These are phyloP conservation scores for Beauveria varroae DNA, from an alignment of 2,329 filamentous ascomycete species.

Conservation along the genomic window DNA sequence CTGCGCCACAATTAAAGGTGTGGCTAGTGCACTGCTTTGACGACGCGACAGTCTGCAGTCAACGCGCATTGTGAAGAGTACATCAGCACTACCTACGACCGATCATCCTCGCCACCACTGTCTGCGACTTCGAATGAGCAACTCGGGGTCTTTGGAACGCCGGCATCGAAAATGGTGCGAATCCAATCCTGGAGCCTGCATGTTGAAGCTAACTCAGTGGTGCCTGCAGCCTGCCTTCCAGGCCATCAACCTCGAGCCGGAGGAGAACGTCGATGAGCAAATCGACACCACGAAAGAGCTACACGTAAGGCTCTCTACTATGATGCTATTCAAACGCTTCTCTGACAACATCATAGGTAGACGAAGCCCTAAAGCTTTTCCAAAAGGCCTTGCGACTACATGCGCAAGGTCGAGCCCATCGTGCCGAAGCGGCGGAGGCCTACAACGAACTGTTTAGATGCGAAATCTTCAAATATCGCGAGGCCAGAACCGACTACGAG, in stretches of 20 bases:
- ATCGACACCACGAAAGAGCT: conserved; percentile 93
- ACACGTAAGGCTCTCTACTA: conserved; percentile 43
- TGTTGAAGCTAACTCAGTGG: conserved; percentile 9
- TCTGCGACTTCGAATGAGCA: conserved; percentile 3
- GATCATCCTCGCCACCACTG: not conserved
- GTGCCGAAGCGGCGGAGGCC: conserved; percentile 67
- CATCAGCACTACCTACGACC: not conserved
- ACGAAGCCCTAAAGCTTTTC: conserved; percentile 92
- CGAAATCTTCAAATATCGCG: conserved; percentile 88
- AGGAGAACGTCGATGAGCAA: conserved; percentile 84
- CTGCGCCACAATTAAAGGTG: conserved; percentile 10
- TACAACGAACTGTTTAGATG: conserved; percentile 82
- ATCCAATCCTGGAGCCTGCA: not conserved
- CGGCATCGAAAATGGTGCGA: conserved; percentile 12
- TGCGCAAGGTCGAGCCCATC: conserved; percentile 72
- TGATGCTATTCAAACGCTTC: not conserved
- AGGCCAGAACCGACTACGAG: conserved; percentile 78
- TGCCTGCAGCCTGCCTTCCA: conserved; percentile 57
- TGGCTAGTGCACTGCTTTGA: not conserved
- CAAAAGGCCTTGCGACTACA: conserved; percentile 87
- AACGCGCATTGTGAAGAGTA: not conserved
- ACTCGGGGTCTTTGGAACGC: not conserved
- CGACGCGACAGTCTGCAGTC: not conserved
- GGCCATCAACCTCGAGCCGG: conserved; percentile 88
- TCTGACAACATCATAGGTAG: conserved; percentile 48